Evolutionary conservation across 768 basidiomycete species (phyloP).

Genomic region (Lanmaoa rubissima): DNA sequence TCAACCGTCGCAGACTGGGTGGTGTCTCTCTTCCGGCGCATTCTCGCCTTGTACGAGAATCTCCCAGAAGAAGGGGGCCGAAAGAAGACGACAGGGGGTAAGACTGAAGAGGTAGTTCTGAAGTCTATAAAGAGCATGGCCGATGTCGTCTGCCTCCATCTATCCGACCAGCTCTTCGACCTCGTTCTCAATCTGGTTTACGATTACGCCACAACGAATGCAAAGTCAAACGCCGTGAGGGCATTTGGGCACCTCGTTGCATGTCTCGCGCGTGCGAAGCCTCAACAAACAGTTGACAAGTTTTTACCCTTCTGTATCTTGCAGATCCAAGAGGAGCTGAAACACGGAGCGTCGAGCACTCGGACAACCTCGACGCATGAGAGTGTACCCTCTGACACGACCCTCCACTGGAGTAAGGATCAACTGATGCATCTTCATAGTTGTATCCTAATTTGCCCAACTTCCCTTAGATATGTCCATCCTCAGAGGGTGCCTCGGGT

Average conservation of each 20-base stretch:
- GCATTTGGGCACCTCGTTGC: slow-evolving; percentile 87
- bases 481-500: slow-evolving; percentile 77
- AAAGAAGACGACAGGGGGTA: slow-evolving; percentile 82
- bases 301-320: slow-evolving; percentile 75
- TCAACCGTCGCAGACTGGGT: slow-evolving; percentile 64
- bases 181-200: slow-evolving; percentile 80
- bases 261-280: slow-evolving; percentile 76
- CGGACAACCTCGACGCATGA: slow-evolving; percentile 75
- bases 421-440: not conserved
- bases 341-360: slow-evolving; percentile 84
- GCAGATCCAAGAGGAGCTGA: slow-evolving; percentile 83
- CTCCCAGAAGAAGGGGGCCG: slow-evolving; percentile 93
- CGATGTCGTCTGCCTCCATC: slow-evolving; percentile 77
- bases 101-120: slow-evolving; percentile 69
- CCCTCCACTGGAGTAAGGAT: slow-evolving; percentile 85
- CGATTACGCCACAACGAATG: slow-evolving; percentile 86
- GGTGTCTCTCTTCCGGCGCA: slow-evolving; percentile 69
- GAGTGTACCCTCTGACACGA: slow-evolving; percentile 80
- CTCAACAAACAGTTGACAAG: slow-evolving; percentile 71
- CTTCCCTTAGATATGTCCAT: slow-evolving; percentile 65
- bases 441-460: not conserved
- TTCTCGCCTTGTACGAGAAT: slow-evolving; percentile 84
- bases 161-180: slow-evolving; percentile 66
- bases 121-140: slow-evolving; percentile 78
- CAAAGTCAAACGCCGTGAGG: slow-evolving; percentile 86